Evolutionary conservation across 805 yeast genomes (phyloP), one percentile per base, ranked within the genome.

Genomic region (Jamesozyma hellenica): DNA sequence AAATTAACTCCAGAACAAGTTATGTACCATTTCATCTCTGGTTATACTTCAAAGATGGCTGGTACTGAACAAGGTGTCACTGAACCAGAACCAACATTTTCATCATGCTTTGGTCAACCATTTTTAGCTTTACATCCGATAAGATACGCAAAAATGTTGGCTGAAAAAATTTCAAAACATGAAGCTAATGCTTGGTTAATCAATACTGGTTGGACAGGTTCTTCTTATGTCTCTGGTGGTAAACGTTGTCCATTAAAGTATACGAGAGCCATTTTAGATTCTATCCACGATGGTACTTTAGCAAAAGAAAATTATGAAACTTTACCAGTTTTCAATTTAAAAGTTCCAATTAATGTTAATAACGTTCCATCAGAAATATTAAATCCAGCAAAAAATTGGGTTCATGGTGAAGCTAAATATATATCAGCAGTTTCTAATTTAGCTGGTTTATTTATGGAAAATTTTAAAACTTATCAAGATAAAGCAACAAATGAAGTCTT

Each of bases 31-130:
- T 90, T 90, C 70, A 90, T 90, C 55, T 82, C 95, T 48, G 98
- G 98, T 58, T 90, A 90, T 76, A 90, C 98, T 46, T 90, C 97
- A 41, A 90, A 92, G 77, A 90, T 90, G 95, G 96, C 98, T 46
- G 97, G 97, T 65, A 90, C 98, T 39, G 98, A 90, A 70, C 94
- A 85, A 65, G 98, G 98, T 67, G 85, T 90, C 50, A 88, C 96
- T 47, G 96, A 90, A 70, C 97, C 98, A 46, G 87, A 84, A 66
- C 95, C 96, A 42, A 86, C 96, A 15, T 90, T 90, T 77, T 84
- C 95, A 46, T 95, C 98, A 40, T 90, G 98, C 72, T 90, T 88
- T 65, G 98, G 97, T 61, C 97, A 90, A 72, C 98, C 98, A 49
- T 90, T 90, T 82, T 73, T 90, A 68, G 96, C 90, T 28, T 72